These are phyloP conservation scores for Fusarium odoratissimum DNA, from an alignment of 2,329 filamentous ascomycete genomes.

Conservation along the genomic window DNA sequence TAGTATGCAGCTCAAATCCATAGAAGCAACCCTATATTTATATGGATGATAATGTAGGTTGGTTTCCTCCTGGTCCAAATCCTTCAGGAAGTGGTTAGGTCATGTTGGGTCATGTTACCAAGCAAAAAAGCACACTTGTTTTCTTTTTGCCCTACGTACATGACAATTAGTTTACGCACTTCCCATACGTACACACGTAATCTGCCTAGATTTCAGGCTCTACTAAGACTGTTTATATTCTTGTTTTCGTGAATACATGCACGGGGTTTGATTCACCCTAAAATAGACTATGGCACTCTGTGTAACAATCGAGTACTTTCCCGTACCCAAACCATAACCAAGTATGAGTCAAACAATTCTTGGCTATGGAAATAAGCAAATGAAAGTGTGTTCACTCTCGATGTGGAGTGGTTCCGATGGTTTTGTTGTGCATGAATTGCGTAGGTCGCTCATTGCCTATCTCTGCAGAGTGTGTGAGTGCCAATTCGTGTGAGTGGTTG, in stretches of 20 bases:
- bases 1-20: neutral
- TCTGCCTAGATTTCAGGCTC: neutral
- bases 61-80: neutral
- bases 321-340: neutral
- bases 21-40: conserved; percentile 7
- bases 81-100: conserved; percentile 1
- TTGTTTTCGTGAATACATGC: conserved; percentile 16
- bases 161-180: neutral
- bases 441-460: conserved; percentile 16
- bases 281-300: neutral
- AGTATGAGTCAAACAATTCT: conserved; percentile 13
- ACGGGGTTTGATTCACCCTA: neutral
- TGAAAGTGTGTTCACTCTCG: neutral
- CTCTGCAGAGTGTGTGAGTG: conserved; percentile 2
- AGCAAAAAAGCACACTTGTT: conserved; percentile 1
- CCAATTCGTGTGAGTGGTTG: conserved; percentile 1
- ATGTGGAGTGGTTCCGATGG: neutral
- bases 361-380: neutral
- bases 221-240: neutral
- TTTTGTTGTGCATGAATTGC: conserved; percentile 1
- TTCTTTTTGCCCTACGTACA: neutral
- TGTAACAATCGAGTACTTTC: conserved; percentile 2
- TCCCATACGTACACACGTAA: neutral
- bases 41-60: neutral
- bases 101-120: conserved; percentile 21